Evolutionary conservation across 2,329 filamentous ascomycete genomes (phyloP).

Genomic region (Penicillium hesseltinei): DNA sequence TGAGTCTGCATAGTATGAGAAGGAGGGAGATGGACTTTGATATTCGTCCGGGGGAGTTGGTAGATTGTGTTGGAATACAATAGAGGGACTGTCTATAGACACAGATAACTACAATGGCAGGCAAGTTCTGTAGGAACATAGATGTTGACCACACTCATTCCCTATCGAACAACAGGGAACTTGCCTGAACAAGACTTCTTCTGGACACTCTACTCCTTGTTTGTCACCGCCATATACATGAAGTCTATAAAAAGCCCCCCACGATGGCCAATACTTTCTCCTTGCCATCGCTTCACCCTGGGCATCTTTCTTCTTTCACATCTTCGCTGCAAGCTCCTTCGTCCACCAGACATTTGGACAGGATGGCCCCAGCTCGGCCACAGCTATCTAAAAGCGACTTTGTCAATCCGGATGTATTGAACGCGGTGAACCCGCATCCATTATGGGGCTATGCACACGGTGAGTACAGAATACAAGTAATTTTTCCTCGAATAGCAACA

Average conservation of each 20-base stretch:
- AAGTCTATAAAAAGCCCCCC: not conserved
- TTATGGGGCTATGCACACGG: not conserved
- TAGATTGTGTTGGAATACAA: not conserved
- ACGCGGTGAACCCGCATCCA: not conserved
- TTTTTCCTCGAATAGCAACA: too few species aligned
- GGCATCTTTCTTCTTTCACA: not conserved
- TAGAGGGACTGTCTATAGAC: not conserved
- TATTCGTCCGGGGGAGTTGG: too few species aligned
- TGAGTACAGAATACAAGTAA: not conserved
- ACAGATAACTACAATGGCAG: too few species aligned
- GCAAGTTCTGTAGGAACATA: not conserved
- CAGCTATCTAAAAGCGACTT: not conserved
- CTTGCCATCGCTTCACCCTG: not conserved
- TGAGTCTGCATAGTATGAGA: too few species aligned
- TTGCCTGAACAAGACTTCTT: not conserved
- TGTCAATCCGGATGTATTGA: not conserved
- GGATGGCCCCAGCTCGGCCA: not conserved
- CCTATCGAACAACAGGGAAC: not conserved
- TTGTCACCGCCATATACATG: not conserved
- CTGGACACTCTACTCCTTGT: not conserved
- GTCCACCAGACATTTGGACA: not conserved
- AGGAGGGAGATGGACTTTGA: too few species aligned
- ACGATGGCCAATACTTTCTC: not conserved
- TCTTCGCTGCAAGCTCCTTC: not conserved
- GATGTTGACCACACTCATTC: not conserved